Evolutionary conservation across 495 filamentous ascomycete species (phyloP).

Genomic region (Aspergillus mulundensis): DNA sequence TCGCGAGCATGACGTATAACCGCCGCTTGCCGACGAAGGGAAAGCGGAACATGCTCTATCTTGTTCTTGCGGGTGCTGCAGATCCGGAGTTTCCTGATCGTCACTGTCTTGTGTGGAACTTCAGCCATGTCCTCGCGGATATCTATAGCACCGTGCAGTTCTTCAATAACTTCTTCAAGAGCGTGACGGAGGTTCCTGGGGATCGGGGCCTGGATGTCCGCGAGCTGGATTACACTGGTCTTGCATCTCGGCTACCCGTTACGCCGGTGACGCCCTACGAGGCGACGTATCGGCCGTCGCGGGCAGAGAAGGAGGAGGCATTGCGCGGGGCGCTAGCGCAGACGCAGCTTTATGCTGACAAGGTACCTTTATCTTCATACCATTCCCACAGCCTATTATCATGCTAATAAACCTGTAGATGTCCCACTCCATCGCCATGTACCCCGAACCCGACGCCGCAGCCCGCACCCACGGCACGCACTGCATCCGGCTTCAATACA

Average conservation of each 20-base stretch:
- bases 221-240: not conserved
- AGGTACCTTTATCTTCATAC: not conserved
- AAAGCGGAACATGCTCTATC: not conserved
- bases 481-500: not conserved
- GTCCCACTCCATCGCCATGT: not conserved
- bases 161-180: not conserved
- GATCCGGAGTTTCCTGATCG: not conserved
- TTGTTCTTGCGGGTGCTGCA: not conserved
- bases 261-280: not conserved
- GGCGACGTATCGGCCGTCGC: not conserved
- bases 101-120: not conserved
- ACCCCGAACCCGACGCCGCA: not conserved
- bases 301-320: not conserved
- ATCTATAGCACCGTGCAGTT: not conserved
- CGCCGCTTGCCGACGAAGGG: not conserved
- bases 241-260: not conserved
- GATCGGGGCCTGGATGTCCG: not conserved
- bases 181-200: not conserved
- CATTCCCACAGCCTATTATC: too few relatives aligned
- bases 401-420: too few relatives aligned
- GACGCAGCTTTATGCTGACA: not conserved
- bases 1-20: not conserved
- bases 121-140: not conserved
- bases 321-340: not conserved
- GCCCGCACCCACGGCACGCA: not conserved